Conservation (phyloP, 257 asterid species). For the Dorcoceras hygrometricum region DNA sequence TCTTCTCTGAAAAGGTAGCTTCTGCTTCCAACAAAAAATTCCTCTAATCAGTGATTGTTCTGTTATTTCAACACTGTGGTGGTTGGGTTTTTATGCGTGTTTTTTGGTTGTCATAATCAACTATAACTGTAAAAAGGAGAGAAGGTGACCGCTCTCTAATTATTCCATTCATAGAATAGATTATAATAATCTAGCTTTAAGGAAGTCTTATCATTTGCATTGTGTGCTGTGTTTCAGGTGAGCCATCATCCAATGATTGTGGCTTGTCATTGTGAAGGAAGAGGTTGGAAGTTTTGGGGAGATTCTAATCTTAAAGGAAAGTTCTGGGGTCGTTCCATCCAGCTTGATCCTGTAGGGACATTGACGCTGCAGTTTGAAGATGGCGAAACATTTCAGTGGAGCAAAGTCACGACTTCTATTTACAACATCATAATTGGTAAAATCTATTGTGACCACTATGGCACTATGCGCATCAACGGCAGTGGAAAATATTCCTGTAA, state of each 20-base stretch:
- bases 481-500: constrained; percentile 93
- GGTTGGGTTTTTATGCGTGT: constrained; percentile 16
- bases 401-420: constrained; percentile 97
- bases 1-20: constrained; percentile 93
- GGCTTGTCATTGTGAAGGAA: constrained; percentile 97
- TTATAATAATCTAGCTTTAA: background rate
- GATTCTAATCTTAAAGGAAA: constrained; percentile 98
- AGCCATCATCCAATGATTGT: constrained; percentile 98
- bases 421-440: constrained; percentile 93
- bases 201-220: constrained; percentile 3
- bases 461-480: constrained; percentile 97
- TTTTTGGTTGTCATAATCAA: constrained; percentile 5
- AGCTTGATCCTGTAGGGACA: constrained; percentile 92
- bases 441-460: constrained; percentile 94
- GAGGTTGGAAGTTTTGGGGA: constrained; percentile 97
- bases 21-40: constrained; percentile 17
- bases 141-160: background rate
- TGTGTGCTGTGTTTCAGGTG: constrained; percentile 52
- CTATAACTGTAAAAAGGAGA: constrained; percentile 1
- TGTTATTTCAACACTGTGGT: background rate
- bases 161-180: constrained; percentile 1
- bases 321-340: constrained; percentile 99
- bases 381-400: constrained; percentile 96
- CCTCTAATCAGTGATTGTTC: constrained; percentile 4
- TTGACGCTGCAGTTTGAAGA: constrained; percentile 92